Base-by-base conservation (phyloP, 1,284 basidiomycete genomes). In the Fomitiporia mediterranea region DNA sequence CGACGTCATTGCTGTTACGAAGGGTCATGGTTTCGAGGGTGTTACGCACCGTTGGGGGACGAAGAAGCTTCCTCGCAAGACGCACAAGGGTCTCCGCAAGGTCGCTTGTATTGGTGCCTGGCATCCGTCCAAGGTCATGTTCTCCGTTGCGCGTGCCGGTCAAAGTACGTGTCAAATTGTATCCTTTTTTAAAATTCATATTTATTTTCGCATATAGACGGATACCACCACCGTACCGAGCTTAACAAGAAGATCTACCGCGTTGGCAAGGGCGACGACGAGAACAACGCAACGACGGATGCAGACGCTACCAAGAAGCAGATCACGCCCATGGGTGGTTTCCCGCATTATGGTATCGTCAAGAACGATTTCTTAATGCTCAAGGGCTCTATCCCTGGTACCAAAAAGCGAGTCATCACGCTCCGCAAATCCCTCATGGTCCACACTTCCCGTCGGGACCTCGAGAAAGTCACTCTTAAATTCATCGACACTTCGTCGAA, bases 181-280 rank as follows among this genome's bases (percentile, higher is more conserved):
- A 35, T 17, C 37, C 28, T 40, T 8, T 51, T 30, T 4, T 27
- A 35, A 54, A 38, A 55, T 25, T 23, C 37, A 57, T 39, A 56
- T 56, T 64, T 57, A 70, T 57, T 2, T 25, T 52, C 32, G 39
- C 61, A 32, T 61, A 19, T 61, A 91, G 89, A 97, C 74, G 96
- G 96, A 72, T 99, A 98, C 83, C 95, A 98, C 74, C 94, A 98
- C 80, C 93, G 96, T 73, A 98, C 95, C 57, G 91, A 93, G 75
- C 81, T 95, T 69, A 98, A 98, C 87, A 97, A 98, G 85, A 98
- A 98, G 82, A 87, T 97, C 74, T 99, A 98, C 86, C 91, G 97
- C 65, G 86, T 99, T 66, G 92, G 90, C 65, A 80, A 84, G 66
- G 95, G 88, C 64, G 68, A 75, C 47, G 91, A 96, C 69, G 82